Percentiles rank a stretch among this genome's conserved stretches.
phyloP scores from a whole-genome alignment of 345 rosid genomes.

The Cardamine resedifolia region DNA sequence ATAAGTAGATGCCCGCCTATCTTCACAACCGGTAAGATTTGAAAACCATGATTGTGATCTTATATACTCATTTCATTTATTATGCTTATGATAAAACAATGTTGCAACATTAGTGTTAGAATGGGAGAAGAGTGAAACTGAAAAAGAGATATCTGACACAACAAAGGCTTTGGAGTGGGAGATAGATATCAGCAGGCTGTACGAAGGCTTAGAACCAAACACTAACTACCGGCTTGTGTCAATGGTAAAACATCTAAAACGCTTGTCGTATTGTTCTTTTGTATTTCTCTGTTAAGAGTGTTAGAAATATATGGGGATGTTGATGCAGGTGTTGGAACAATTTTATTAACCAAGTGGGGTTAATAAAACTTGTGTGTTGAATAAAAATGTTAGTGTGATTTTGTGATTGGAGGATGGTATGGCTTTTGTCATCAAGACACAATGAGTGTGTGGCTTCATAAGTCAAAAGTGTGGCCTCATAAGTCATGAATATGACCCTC shows the following conservation, averaged over 20 bases:
- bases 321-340: constrained; percentile 1
- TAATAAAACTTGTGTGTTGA: too few species aligned
- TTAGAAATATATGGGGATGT: neutral
- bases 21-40: neutral
- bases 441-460: too few species aligned
- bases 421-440: too few species aligned
- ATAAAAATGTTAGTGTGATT: too few species aligned
- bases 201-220: neutral
- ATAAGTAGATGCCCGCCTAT: neutral
- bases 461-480: too few species aligned
- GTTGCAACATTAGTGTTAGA: neutral
- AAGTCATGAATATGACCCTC: too few species aligned
- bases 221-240: neutral
- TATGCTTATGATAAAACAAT: neutral
- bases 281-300: neutral
- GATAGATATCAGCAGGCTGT: neutral
- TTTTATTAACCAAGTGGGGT: too few species aligned
- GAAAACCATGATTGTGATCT: neutral
- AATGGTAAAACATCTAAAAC: constrained; percentile 3
- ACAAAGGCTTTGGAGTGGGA: neutral
- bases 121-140: constrained; percentile 6
- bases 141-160: neutral
- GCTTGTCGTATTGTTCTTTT: neutral
- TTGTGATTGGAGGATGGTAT: too few species aligned
- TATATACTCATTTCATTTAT: neutral